phyloP scores from a whole-genome alignment of 768 basidiomycete genomes.

The Rhizopogon vinicolor region DNA sequence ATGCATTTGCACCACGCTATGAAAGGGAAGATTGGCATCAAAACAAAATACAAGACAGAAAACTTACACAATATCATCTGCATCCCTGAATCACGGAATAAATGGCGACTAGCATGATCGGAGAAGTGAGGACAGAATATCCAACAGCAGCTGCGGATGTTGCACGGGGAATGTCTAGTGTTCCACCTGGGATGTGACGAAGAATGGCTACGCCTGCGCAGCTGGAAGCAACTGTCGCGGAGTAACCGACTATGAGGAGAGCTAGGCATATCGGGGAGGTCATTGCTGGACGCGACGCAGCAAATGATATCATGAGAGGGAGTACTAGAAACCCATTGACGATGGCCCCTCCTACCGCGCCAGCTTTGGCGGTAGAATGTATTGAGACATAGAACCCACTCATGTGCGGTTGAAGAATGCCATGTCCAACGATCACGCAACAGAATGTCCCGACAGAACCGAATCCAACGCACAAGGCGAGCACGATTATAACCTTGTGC shows the following conservation, averaged over 20 bases:
- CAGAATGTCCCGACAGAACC: neutral
- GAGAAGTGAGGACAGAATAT: neutral
- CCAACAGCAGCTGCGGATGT: slow-evolving; percentile 1
- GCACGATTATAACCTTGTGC: neutral
- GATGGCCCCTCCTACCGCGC: neutral
- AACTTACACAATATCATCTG: neutral
- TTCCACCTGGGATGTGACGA: neutral
- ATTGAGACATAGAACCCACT: neutral
- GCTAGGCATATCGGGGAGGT: neutral
- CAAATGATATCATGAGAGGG: neutral
- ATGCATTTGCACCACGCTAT: neutral
- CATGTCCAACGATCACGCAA: neutral
- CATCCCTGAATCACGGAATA: neutral
- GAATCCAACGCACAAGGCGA: neutral
- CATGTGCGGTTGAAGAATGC: neutral
- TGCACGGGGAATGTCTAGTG: slow-evolving; percentile 2
- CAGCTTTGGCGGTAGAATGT: neutral
- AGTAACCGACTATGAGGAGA: neutral
- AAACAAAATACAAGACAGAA: neutral
- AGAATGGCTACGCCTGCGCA: neutral
- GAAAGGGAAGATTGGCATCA: neutral
- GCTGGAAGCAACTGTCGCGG: neutral
- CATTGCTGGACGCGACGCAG: neutral
- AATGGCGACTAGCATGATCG: neutral
- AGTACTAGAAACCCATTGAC: neutral